These are phyloP conservation scores for Candida tropicalis DNA, from an alignment of 1,139 yeast genomes.

Conservation along the genomic window DNA sequence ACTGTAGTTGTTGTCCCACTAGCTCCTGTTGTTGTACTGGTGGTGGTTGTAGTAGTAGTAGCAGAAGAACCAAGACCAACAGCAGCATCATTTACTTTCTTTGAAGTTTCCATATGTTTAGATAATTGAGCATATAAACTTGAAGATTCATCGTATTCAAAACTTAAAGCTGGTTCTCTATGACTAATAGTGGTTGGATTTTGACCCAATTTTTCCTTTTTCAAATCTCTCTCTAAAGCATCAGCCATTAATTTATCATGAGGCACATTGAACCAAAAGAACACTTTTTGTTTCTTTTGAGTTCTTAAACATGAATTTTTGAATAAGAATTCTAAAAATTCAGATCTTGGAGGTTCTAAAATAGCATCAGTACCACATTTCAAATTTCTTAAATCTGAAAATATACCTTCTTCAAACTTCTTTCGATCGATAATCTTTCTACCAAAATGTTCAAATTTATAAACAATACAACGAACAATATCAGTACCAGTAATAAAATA, in stretches of 20 bases:
- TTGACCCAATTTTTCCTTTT: constrained; percentile 66
- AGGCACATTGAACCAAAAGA: constrained; percentile 95
- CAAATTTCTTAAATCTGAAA: constrained; percentile 83
- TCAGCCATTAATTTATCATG: constrained; percentile 93
- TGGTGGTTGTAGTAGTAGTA: not conserved
- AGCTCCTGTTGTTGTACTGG: too few relatives aligned
- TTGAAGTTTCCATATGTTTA: constrained; percentile 45
- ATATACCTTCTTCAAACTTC: constrained; percentile 96
- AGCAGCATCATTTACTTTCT: constrained; percentile 13
- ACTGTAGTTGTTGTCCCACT: too few relatives aligned
- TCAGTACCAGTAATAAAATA: constrained; percentile 96
- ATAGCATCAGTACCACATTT: constrained; percentile 90
- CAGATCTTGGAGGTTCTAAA: constrained; percentile 85
- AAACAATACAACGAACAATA: constrained; percentile 88
- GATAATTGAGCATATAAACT: constrained; percentile 52
- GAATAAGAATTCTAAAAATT: constrained; percentile 80
- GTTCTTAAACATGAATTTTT: constrained; percentile 89
- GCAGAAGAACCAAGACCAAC: constrained; percentile 7
- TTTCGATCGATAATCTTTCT: constrained; percentile 81
- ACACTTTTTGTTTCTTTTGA: constrained; percentile 95
- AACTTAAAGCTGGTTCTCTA: constrained; percentile 65
- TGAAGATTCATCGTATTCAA: constrained; percentile 52
- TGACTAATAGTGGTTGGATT: constrained; percentile 62
- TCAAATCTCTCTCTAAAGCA: constrained; percentile 90
- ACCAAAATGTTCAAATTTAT: constrained; percentile 89